Evolutionary conservation across 2,329 filamentous ascomycete species (phyloP).

Genomic region (Diaporthe destruens): DNA sequence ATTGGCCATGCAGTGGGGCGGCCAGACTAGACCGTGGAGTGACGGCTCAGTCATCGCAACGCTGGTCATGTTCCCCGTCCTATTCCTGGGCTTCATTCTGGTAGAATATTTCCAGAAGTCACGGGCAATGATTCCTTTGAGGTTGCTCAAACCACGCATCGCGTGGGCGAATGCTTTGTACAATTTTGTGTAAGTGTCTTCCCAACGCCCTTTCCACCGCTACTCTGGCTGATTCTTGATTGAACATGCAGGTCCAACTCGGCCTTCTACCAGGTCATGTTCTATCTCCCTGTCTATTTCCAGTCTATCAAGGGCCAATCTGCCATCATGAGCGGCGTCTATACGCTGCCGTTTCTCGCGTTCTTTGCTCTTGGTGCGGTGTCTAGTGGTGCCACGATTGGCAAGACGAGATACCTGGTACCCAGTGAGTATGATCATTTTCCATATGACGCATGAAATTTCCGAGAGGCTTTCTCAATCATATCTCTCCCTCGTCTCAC

Average conservation of each 20-base stretch:
- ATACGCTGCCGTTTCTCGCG: conserved; percentile 21
- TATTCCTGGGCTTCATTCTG: not conserved
- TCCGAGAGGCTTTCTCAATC: no score
- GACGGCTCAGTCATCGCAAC: conserved; percentile 27
- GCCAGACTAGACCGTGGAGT: conserved; percentile 12
- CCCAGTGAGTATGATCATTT: not conserved
- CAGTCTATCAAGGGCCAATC: conserved; percentile 30
- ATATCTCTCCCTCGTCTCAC: no score
- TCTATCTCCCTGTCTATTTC: conserved; percentile 34
- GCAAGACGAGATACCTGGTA: not conserved
- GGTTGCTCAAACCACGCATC: conserved; percentile 15
- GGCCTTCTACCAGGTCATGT: conserved; percentile 18
- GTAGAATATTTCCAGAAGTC: no score
- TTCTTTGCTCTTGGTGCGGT: conserved; percentile 33
- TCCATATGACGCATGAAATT: no score
- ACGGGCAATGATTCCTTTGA: conserved; percentile 25
- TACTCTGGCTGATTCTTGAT: not conserved
- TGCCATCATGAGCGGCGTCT: conserved; percentile 29
- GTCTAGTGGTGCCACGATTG: conserved; percentile 13
- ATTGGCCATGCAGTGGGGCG: conserved; percentile 31
- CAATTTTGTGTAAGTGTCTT: conserved; percentile 31
- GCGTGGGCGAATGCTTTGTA: conserved; percentile 30
- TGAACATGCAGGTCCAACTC: not conserved
- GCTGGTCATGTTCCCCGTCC: conserved; percentile 7
- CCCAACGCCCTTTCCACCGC: not conserved